phyloP scores from a whole-genome alignment of 2,329 filamentous ascomycete genomes.

The Graphilbum fragrans region DNA sequence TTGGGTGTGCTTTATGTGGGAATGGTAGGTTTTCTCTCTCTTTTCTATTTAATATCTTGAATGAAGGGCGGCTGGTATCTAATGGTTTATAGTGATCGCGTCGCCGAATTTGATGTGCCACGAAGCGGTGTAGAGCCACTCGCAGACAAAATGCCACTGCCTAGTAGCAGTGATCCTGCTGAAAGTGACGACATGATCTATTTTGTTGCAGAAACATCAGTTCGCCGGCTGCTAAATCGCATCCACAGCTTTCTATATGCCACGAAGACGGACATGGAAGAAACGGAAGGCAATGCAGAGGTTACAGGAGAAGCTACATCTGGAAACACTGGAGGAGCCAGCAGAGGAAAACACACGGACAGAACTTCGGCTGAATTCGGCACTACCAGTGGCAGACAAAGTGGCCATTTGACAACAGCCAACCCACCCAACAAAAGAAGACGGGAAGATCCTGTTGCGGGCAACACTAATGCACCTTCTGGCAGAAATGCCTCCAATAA shows the following conservation, averaged over 20 bases:
- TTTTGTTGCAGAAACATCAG: constrained; percentile 28
- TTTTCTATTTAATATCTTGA: no score
- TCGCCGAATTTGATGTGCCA: constrained; percentile 45
- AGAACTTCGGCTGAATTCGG: no score
- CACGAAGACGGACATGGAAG: no score
- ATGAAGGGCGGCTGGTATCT: background rate
- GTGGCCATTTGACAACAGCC: background rate
- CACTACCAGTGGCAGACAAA: constrained; percentile 4
- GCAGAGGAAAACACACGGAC: no score
- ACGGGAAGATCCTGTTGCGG: background rate
- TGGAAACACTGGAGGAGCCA: constrained; percentile 8
- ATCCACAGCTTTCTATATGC: constrained; percentile 28
- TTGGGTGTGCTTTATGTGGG: constrained; percentile 62
- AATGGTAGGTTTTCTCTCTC: constrained; percentile 42
- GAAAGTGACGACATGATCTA: constrained; percentile 23
- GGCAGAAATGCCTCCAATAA: constrained; percentile 4
- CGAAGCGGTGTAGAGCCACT: constrained; percentile 24
- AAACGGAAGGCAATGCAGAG: no score
- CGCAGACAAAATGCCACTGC: constrained; percentile 22
- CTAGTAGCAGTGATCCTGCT: constrained; percentile 17
- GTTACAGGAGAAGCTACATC: no score
- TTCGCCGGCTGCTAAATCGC: constrained; percentile 27
- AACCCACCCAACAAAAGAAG: constrained; percentile 2
- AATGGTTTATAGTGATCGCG: constrained; percentile 46
- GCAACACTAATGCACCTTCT: no score